A percentile compares a stretch with the other conserved stretches of the same genome.
These are phyloP conservation scores for Tolypocladium guangdongense DNA, from an alignment of 2,329 filamentous ascomycete genomes.

Conservation along the genomic window DNA sequence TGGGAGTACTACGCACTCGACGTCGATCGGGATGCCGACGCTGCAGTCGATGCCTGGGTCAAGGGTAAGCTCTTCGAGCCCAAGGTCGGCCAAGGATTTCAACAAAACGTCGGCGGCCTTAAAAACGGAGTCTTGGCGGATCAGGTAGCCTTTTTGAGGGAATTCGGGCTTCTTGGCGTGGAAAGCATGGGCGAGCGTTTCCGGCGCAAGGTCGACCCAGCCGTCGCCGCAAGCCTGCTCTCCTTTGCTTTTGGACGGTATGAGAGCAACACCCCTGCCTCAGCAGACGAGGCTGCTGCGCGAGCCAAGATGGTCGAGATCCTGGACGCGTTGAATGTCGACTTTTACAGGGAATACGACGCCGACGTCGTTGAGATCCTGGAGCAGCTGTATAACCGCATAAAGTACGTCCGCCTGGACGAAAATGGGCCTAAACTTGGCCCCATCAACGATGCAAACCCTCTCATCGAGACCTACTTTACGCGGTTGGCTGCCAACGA, in stretches of 20 bases:
- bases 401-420: slow-evolving; percentile 91
- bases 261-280: slow-evolving; percentile 32
- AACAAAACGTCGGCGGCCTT: slow-evolving; percentile 33
- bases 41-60: slow-evolving; percentile 62
- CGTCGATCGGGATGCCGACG: slow-evolving; percentile 59
- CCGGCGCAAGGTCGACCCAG: slow-evolving; percentile 58
- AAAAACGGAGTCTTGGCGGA: slow-evolving; percentile 33
- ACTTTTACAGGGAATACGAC: slow-evolving; percentile 89
- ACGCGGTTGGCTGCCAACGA: slow-evolving; percentile 75
- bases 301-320: slow-evolving; percentile 49
- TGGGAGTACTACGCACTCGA: slow-evolving; percentile 93
- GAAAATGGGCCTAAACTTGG: slow-evolving; percentile 82
- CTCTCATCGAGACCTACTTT: slow-evolving; percentile 90
- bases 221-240: slow-evolving; percentile 48
- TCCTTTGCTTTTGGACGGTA: slow-evolving; percentile 46
- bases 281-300: slow-evolving; percentile 37
- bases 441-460: slow-evolving; percentile 62
- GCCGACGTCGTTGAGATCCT: slow-evolving; percentile 70
- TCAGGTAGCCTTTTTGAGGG: slow-evolving; percentile 51
- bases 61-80: slow-evolving; percentile 45
- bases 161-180: slow-evolving; percentile 58
- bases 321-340: slow-evolving; percentile 74
- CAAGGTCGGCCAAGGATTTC: slow-evolving; percentile 25
- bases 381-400: slow-evolving; percentile 84
- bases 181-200: slow-evolving; percentile 74